Conservation (phyloP, 192 early-diverging fungal species). For the Backusella luteola region DNA sequence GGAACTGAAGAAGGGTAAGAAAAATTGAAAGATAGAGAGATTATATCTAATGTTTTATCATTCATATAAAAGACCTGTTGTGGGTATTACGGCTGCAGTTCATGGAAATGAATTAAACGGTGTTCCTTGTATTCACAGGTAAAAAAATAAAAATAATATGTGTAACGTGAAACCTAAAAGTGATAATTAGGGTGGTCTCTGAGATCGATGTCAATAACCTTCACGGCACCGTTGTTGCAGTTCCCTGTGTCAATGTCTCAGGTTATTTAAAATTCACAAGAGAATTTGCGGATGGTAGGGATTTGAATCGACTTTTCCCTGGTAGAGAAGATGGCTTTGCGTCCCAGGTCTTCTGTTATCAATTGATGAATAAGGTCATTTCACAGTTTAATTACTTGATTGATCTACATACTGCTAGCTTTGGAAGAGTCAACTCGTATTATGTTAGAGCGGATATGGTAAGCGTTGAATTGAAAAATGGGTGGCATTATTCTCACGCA, state of each 20-base stretch:
- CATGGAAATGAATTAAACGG: slow-evolving; percentile 95
- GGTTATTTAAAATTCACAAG: slow-evolving; percentile 78
- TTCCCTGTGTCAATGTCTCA: slow-evolving; percentile 85
- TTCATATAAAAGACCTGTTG: slow-evolving; percentile 21
- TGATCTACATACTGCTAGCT: slow-evolving; percentile 86
- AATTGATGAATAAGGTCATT: slow-evolving; percentile 78
- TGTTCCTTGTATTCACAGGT: slow-evolving; percentile 84
- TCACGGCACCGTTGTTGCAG: slow-evolving; percentile 83
- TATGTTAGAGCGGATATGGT: slow-evolving; percentile 86
- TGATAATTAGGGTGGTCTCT: slow-evolving; percentile 51
- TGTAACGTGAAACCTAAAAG: background rate
- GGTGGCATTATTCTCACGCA: too few species aligned
- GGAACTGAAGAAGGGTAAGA: slow-evolving; percentile 38
- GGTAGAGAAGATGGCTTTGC: slow-evolving; percentile 71
- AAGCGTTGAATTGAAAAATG: background rate
- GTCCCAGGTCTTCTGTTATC: slow-evolving; percentile 80
- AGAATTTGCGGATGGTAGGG: slow-evolving; percentile 84
- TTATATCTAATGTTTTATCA: background rate
- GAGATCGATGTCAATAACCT: slow-evolving; percentile 73
- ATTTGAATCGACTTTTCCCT: slow-evolving; percentile 86
- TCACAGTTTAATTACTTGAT: slow-evolving; percentile 81
- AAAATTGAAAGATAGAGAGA: background rate
- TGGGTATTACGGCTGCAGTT: slow-evolving; percentile 71
- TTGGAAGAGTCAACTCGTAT: slow-evolving; percentile 82
- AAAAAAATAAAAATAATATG: background rate